Evolutionary conservation across 108 stramenopile genomes (phyloP).

Genomic region (Pseudonitzschia pungens): DNA sequence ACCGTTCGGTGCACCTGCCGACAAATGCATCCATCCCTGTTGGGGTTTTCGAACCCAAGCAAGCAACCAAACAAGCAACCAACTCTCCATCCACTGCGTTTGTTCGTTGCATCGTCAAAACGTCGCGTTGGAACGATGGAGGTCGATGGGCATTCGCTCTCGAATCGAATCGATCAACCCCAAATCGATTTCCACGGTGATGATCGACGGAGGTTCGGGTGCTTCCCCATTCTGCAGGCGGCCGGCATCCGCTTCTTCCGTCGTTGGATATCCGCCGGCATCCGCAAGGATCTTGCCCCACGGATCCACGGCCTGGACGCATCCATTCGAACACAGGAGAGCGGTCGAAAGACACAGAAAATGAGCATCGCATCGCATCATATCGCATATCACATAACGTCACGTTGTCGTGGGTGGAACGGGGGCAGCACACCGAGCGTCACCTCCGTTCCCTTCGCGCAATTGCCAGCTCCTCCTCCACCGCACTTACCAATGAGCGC

Average conservation of each 20-base stretch:
- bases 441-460: no score
- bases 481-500: slow-evolving; percentile 49
- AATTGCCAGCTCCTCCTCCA: neutral
- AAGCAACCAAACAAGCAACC: neutral
- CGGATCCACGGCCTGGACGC: slow-evolving; percentile 56
- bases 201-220: slow-evolving; percentile 50
- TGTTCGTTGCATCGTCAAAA: neutral
- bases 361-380: slow-evolving; percentile 19
- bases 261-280: slow-evolving; percentile 32
- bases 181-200: slow-evolving; percentile 67
- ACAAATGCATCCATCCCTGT: no score
- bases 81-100: neutral
- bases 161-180: slow-evolving; percentile 50
- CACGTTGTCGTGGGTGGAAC: no score
- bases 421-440: no score
- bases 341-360: neutral
- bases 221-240: neutral
- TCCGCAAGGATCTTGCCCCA: slow-evolving; percentile 61
- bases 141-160: slow-evolving; percentile 80
- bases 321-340: neutral
- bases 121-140: slow-evolving; percentile 55
- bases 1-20: no score
- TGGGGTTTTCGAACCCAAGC: no score
- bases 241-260: neutral
- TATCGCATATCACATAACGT: no score